These are phyloP conservation scores for Diutina sp. DNA, from an alignment of 1,139 yeast genomes.

Conservation along the genomic window DNA sequence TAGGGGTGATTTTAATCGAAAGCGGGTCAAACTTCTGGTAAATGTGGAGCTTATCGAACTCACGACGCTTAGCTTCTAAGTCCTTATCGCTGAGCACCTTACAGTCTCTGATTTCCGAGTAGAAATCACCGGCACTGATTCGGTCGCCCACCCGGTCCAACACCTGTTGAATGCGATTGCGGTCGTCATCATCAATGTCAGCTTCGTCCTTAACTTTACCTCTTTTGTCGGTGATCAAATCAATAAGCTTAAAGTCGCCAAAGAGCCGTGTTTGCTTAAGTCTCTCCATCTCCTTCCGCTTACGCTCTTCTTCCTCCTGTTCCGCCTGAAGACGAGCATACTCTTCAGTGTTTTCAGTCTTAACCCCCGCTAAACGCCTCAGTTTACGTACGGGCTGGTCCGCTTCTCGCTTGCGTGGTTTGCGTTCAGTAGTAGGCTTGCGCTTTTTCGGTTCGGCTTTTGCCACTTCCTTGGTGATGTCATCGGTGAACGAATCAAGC, in stretches of 20 bases:
- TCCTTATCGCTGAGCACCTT: constrained; percentile 18
- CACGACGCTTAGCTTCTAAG: constrained; percentile 20
- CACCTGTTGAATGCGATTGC: constrained; percentile 18
- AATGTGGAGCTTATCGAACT: constrained; percentile 36
- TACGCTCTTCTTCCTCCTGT: constrained; percentile 11
- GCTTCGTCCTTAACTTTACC: constrained; percentile 25
- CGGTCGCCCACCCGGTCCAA: constrained; percentile 36
- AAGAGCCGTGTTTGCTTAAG: constrained; percentile 40
- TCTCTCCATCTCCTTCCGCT: constrained; percentile 22
- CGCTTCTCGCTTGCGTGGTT: constrained; percentile 13
- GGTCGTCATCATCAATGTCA: constrained; percentile 12
- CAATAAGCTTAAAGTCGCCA: constrained; percentile 52
- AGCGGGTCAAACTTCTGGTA: constrained; percentile 41
- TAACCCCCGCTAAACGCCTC: constrained; percentile 52
- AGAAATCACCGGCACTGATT: constrained; percentile 34
- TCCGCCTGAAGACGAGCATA: constrained; percentile 11
- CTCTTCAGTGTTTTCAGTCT: constrained; percentile 23
- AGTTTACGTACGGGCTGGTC: constrained; percentile 31
- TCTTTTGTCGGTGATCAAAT: constrained; percentile 33
- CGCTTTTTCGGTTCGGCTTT: constrained; percentile 9
- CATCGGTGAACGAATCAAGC: constrained; percentile 20
- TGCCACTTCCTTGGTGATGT: constrained; percentile 16
- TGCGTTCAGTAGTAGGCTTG: constrained; percentile 8
- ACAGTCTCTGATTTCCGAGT: constrained; percentile 31
- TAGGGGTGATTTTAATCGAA: constrained; percentile 58